These are phyloP conservation scores for Amaranthus hypochondriacus DNA, from an alignment of 148 eudicot species.

Conservation along the genomic window DNA sequence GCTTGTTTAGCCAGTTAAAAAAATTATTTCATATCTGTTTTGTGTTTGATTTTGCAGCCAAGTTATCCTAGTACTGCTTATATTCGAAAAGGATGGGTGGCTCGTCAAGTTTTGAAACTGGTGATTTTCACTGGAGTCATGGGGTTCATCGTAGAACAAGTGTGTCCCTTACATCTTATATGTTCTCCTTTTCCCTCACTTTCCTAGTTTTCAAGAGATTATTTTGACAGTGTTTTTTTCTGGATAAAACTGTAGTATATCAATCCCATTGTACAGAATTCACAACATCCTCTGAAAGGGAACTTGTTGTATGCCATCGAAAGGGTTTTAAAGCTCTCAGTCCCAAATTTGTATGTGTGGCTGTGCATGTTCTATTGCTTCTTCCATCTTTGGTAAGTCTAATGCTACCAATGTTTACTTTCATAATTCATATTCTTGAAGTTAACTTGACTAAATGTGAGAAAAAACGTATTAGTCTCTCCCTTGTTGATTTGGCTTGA, in stretches of 20 bases:
- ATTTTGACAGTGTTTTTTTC: constrained; percentile 21
- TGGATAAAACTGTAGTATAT: constrained; percentile 56
- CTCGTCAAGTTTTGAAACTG: constrained; percentile 75
- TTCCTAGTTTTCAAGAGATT: neutral
- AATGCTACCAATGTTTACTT: constrained; percentile 9
- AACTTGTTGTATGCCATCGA: constrained; percentile 85
- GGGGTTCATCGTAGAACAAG: constrained; percentile 95
- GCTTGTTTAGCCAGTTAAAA: constrained; percentile 8
- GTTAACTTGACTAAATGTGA: neutral
- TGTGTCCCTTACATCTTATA: constrained; percentile 21
- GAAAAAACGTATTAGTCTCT: neutral
- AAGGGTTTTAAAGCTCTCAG: constrained; percentile 96
- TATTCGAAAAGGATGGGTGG: constrained; percentile 88
- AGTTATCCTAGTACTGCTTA: constrained; percentile 73
- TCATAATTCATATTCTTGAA: neutral
- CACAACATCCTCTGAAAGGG: constrained; percentile 91
- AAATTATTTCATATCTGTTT: constrained; percentile 15
- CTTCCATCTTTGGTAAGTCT: constrained; percentile 88
- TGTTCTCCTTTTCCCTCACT: neutral
- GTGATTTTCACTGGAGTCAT: constrained; percentile 91
- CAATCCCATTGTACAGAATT: constrained; percentile 85
- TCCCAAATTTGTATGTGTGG: constrained; percentile 95
- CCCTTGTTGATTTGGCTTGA: neutral
- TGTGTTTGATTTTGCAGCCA: constrained; percentile 44
- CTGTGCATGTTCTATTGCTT: constrained; percentile 98